Percentiles rank a stretch among this genome's conserved stretches.
Evolutionary conservation across 208 protist genomes (phyloP).

Genomic region (Crithidia thermophila): DNA sequence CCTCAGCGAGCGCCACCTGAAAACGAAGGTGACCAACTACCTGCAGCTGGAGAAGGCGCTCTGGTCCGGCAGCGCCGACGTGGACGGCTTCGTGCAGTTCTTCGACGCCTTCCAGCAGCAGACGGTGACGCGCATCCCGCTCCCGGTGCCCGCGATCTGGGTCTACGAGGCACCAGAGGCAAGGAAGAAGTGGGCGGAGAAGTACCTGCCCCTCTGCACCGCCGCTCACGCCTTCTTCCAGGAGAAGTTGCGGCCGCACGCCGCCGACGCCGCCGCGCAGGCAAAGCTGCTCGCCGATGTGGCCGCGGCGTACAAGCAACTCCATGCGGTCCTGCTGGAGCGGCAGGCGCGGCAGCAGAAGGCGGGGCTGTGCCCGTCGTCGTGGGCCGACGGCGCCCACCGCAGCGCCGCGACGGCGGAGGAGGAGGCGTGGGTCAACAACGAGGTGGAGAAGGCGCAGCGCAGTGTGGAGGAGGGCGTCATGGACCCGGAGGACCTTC

Average conservation of each 20-base stretch:
- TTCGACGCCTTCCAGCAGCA: conserved; percentile 74
- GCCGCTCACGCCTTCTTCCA: conserved; percentile 64
- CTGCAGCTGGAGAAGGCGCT: conserved; percentile 75
- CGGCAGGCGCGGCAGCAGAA: conserved; percentile 48
- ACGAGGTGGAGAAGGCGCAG: conserved; percentile 56
- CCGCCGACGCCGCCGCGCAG: conserved; percentile 25
- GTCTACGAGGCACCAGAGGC: conserved; percentile 68
- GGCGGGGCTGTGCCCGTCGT: conserved; percentile 33
- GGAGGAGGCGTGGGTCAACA: conserved; percentile 48
- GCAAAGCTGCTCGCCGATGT: conserved; percentile 51
- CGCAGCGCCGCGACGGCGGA: conserved; percentile 29
- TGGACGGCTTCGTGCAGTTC: conserved; percentile 67
- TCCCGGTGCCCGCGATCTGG: conserved; percentile 81
- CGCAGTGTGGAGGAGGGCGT: conserved; percentile 59
- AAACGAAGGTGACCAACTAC: conserved; percentile 72
- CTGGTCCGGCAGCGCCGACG: conserved; percentile 32
- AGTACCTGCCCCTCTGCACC: conserved; percentile 64
- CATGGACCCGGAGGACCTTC: conserved; percentile 77
- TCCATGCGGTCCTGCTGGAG: conserved; percentile 49
- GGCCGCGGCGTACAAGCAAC: conserved; percentile 42
- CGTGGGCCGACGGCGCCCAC: conserved; percentile 22
- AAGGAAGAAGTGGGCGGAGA: conserved; percentile 72
- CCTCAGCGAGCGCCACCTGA: conserved; percentile 70
- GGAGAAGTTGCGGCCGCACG: conserved; percentile 44
- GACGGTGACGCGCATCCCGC: conserved; percentile 67